Evolutionary conservation across 208 protist species (phyloP), one percentile per base, ranked within the genome.

Genomic region (Balamuthia mandrillaris): DNA sequence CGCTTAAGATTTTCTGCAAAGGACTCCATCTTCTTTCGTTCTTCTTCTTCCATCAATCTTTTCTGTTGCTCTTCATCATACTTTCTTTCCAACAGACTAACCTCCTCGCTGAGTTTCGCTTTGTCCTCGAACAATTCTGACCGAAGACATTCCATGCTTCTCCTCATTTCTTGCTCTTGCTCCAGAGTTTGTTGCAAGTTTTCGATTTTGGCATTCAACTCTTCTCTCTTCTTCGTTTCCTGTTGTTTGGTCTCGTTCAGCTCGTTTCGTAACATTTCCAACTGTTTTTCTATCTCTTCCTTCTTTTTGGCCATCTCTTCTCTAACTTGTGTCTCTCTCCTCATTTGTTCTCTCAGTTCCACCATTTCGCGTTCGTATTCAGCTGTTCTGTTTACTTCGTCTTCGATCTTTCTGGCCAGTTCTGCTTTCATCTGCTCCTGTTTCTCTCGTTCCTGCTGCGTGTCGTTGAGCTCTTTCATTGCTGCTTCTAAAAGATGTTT

Each of bases 391-490:
- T 81, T 49, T 37, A 41, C 60, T n/a, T 81, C 72, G 27, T 81
- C 72, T 14, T 81, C 72, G 35, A 81, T 81, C 29, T 37, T 27
- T 1, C 51, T 42, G 4, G 41, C 5, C 18, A 81, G 72, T 35
- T 61, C 51, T 37, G 52, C 72, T 31, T 31, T 27, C 16, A 47
- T 35, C 2, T n/a, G 44, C 27, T 81, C 49, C n/a, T 61, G 29
- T 31, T 81, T 49, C 51, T 81, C 72, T 21, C 72, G n/a, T 37
- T 63, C 72, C 47, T 60, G 21, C 29, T 81, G 72, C 47, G 44
- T 61, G 12, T 42, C 9, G 21, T 18, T 42, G 6, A 81, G 45
- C 27, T 47, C 21, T 7, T 9, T 31, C 72, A 81, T 81, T 16
- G 72, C 72, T 31, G 52, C 45, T 37, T 81, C 51, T 16, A 81